Evolutionary conservation across 805 yeast genomes (phyloP).

Genomic region (Saccharomyces paradoxus): DNA sequence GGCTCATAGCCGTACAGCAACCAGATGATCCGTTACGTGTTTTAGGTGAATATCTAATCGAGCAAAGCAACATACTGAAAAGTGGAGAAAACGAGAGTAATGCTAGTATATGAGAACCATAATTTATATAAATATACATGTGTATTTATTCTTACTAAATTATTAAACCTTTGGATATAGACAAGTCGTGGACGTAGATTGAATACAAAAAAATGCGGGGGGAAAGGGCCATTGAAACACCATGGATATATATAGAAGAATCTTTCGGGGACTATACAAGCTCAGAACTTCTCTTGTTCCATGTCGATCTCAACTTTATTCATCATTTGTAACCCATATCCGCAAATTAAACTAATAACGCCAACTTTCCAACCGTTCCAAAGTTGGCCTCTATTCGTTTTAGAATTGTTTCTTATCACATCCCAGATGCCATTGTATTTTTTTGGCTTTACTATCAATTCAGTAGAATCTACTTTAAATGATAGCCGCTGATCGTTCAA

Average conservation of each 20-base stretch:
- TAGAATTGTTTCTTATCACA: constrained; percentile 41
- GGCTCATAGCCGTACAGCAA: constrained; percentile 40
- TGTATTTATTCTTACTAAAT: not conserved
- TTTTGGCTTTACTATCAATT: constrained; percentile 52
- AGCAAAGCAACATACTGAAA: constrained; percentile 23
- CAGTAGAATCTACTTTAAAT: constrained; percentile 38
- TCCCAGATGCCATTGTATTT: constrained; percentile 48
- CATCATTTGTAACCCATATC: constrained; percentile 67
- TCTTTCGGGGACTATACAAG: constrained; percentile 12
- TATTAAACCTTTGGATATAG: not conserved
- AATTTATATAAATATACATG: constrained; percentile 1
- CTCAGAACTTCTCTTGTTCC: constrained; percentile 36
- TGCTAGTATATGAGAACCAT: not conserved
- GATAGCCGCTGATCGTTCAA: constrained; percentile 29
- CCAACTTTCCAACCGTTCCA: constrained; percentile 94
- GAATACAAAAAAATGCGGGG: not conserved
- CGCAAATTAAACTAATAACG: constrained; percentile 65
- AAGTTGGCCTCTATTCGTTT: constrained; percentile 29
- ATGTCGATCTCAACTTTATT: constrained; percentile 40
- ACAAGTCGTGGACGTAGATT: not conserved
- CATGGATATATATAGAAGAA: not conserved
- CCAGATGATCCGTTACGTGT: constrained; percentile 48
- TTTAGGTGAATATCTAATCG: constrained; percentile 48
- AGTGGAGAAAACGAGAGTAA: not conserved
- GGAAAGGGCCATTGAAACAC: not conserved